Evolutionary conservation across 2,329 filamentous ascomycete genomes (phyloP), one percentile per base, ranked within the genome.

Genomic region (Clarireedia sp.): DNA sequence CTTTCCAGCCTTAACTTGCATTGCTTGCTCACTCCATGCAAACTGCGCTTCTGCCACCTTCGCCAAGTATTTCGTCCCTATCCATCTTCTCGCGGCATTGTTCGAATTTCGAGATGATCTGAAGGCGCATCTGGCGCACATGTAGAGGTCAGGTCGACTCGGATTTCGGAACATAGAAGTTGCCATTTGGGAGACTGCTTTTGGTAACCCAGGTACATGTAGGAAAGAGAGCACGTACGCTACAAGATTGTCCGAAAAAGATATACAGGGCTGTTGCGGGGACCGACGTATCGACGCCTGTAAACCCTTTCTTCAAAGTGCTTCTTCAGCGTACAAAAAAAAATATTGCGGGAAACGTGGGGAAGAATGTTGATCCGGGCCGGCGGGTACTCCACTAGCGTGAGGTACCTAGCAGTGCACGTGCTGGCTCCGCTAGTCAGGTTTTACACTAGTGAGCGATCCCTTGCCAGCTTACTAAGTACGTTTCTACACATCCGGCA

Each of bases 11-110:
- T n/a, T n/a, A n/a, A n/a, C n/a, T n/a, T n/a, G n/a, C n/a, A n/a
- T 56, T 3, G 79, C 79, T 51, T 70, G 69, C 46, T 69, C 59
- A 16, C 72, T 62, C 82, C 83, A 86, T 19, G 72, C 65, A 10
- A 57, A 12, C 54, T 67, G 62, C 3, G 67, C 68, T 48, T 64
- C 60, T 14, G 60, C 64, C 7, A 60, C 49, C 48, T 69, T 71
- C 10, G 60, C 58, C 23, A 78, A 56, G 29, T 73, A 75, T 36
- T 66, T 66, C 49, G 55, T 59, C 8, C 61, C 60, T 43, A 69
- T 62, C 61, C 62, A 66, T 64, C 67, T 57, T 54, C 59, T 62
- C 3, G 49, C 33, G 1, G 45, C 51, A 41, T 52, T 62, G 23
- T 44, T 60, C 2, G 53, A 57, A 16, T 45, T 44, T 8, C 3